These are phyloP conservation scores for Vanderwaltozyma polyspora DNA, from an alignment of 805 yeast species.

Conservation along the genomic window DNA sequence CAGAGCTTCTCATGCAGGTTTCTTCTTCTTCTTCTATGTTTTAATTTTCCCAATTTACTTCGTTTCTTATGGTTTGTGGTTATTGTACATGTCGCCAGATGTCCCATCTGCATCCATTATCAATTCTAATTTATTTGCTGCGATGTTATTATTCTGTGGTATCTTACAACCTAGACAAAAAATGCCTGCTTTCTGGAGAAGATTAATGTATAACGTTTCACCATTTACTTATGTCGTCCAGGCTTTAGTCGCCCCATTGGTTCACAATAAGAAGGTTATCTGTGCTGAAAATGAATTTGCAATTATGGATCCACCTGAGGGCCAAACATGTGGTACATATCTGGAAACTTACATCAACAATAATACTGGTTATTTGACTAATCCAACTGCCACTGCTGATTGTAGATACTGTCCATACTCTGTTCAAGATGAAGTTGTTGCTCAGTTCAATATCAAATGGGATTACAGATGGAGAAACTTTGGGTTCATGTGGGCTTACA, in stretches of 20 bases:
- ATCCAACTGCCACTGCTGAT: conserved; percentile 33
- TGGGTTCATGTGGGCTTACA: conserved; percentile 42
- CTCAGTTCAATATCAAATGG: conserved; percentile 29
- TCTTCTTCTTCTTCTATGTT: conserved; percentile 38
- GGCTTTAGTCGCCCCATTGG: conserved; percentile 30
- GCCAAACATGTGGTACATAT: conserved; percentile 40
- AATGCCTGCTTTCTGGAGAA: conserved; percentile 40
- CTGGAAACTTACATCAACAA: conserved; percentile 26
- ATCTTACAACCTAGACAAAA: conserved; percentile 35
- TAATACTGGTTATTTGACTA: conserved; percentile 36
- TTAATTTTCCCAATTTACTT: conserved; percentile 41
- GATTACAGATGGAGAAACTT: conserved; percentile 55
- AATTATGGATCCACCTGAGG: conserved; percentile 33
- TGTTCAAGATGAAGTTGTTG: conserved; percentile 50
- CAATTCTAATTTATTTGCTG: conserved; percentile 37
- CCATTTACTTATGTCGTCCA: conserved; percentile 41
- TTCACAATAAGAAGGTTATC: conserved; percentile 29
- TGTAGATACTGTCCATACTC: conserved; percentile 54
- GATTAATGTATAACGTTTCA: conserved; percentile 33
- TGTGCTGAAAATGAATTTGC: conserved; percentile 31
- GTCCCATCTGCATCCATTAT: conserved; percentile 34
- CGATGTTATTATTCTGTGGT: conserved; percentile 45
- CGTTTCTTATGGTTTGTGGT: conserved; percentile 43
- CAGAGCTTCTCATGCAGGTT: conserved; percentile 39
- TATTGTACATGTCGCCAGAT: conserved; percentile 35